Conservation (phyloP, 371 early-diverging fungal species). For the Lichtheimia corymbifera region DNA sequence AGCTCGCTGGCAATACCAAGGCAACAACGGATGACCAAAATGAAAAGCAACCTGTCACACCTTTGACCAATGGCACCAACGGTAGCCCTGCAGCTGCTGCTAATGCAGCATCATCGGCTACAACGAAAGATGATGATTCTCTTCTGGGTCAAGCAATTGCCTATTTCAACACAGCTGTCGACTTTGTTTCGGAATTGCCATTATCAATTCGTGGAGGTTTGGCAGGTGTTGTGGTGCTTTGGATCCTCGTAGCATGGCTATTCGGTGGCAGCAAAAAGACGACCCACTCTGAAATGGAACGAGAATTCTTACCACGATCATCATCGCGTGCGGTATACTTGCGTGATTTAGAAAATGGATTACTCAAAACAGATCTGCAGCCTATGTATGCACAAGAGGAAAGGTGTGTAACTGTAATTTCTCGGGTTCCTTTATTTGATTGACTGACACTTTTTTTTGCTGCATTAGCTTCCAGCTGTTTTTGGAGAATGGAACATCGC, state of each 20-base stretch:
- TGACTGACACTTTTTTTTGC: too few relatives aligned
- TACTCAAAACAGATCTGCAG: constrained; percentile 22
- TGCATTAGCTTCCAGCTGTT: constrained; percentile 18
- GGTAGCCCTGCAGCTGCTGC: background rate
- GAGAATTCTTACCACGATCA: constrained; percentile 11
- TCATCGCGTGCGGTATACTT: constrained; percentile 52
- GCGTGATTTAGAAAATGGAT: constrained; percentile 52
- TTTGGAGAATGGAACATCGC: constrained; percentile 12
- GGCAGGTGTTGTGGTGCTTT: constrained; percentile 11
- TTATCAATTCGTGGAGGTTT: constrained; percentile 17
- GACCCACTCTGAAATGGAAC: constrained; percentile 18
- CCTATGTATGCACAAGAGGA: constrained; percentile 29
- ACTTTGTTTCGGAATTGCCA: constrained; percentile 25
- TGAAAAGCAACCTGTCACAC: background rate
- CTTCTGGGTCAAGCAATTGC: background rate
- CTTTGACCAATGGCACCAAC: background rate
- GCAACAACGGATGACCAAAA: background rate
- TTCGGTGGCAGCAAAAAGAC: constrained; percentile 1
- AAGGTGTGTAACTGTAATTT: constrained; percentile 19
- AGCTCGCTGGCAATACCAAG: background rate
- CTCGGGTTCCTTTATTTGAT: too few relatives aligned
- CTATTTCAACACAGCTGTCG: constrained; percentile 6
- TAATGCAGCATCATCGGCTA: constrained; percentile 1
- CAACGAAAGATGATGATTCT: background rate
- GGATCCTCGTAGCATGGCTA: constrained; percentile 24